Conservation (phyloP, 2,329 filamentous ascomycete genomes). For the Mariannaea elegans region DNA sequence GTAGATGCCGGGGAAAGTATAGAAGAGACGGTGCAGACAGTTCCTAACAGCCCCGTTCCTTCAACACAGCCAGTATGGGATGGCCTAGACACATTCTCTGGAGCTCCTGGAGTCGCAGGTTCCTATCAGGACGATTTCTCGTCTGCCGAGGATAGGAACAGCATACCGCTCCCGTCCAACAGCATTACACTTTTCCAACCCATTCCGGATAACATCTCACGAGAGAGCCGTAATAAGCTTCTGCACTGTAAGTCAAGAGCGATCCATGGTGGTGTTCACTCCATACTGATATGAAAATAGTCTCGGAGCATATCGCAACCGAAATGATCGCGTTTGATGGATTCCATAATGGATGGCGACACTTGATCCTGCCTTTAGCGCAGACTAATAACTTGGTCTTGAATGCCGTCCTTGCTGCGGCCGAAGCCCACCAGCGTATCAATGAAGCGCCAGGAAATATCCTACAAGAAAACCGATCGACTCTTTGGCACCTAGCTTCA, state of each 20-base stretch:
- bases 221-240: too few species aligned
- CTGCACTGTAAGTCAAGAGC: background rate
- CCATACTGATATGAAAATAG: too few species aligned
- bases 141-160: too few species aligned
- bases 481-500: constrained; percentile 19
- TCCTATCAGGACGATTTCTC: too few species aligned
- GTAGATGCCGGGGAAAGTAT: background rate
- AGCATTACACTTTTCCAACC: constrained; percentile 15
- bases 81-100: background rate
- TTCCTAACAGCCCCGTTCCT: background rate
- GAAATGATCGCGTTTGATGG: constrained; percentile 41
- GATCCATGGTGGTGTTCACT: too few species aligned
- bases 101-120: background rate
- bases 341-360: constrained; percentile 37
- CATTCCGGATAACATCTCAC: background rate
- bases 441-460: constrained; percentile 3
- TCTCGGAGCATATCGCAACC: constrained; percentile 32
- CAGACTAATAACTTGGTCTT: constrained; percentile 32
- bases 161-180: background rate
- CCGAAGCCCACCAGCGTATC: constrained; percentile 30
- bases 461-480: background rate
- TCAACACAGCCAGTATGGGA: background rate
- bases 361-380: constrained; percentile 32
- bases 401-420: constrained; percentile 33
- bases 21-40: background rate